Evolutionary conservation across 345 rosid species (phyloP).

Genomic region (Citrus medica): DNA sequence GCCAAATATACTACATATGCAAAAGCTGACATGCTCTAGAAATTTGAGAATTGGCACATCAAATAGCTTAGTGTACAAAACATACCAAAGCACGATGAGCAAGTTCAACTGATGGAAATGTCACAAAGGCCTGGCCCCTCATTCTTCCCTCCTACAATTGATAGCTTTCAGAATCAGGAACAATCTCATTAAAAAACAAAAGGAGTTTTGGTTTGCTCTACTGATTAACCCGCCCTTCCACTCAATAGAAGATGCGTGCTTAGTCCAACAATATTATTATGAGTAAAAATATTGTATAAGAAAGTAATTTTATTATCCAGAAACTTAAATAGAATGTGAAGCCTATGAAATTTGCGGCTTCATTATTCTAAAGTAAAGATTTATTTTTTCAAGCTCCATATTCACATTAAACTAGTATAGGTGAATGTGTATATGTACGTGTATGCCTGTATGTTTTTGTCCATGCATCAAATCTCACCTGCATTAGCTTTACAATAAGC

Average conservation of each 20-base stretch:
- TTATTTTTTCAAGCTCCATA: neutral
- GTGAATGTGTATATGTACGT: neutral
- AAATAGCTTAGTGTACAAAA: constrained; percentile 14
- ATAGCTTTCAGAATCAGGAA: neutral
- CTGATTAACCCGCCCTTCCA: neutral
- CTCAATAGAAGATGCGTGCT: neutral
- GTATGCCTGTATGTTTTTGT: neutral
- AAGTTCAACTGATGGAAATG: constrained; percentile 85
- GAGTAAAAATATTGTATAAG: neutral
- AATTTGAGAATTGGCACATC: neutral
- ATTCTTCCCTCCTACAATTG: constrained; percentile 86
- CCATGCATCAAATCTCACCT: constrained; percentile 36
- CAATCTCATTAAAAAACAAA: neutral
- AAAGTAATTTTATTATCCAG: neutral
- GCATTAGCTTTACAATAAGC: constrained; percentile 81
- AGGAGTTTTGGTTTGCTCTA: neutral
- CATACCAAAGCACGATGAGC: constrained; percentile 84
- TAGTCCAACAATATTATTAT: neutral
- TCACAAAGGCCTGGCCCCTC: constrained; percentile 97
- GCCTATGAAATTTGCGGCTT: neutral
- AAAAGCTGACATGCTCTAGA: neutral
- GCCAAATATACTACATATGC: neutral
- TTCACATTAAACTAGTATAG: neutral
- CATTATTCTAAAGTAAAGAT: neutral
- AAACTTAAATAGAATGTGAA: neutral